phyloP scores from a whole-genome alignment of 164 flowering plant species.

The Macadamia integrifolia region DNA sequence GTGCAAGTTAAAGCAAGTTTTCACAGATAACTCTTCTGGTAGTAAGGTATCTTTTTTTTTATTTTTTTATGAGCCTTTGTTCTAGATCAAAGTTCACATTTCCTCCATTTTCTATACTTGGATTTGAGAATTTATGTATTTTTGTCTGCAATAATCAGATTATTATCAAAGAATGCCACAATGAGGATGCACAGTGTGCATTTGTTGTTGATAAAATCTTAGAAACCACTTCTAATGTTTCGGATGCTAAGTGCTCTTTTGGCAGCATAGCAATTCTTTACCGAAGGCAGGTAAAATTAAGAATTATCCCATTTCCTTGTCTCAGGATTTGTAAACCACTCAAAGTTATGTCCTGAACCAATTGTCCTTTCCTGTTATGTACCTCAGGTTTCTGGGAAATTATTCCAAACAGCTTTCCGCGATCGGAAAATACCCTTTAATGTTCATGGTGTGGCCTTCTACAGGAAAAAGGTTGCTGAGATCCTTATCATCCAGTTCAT shows the following conservation, averaged over 20 bases:
- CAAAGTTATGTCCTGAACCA: constrained; percentile 3
- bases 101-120: background rate
- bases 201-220: constrained; percentile 84
- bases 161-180: constrained; percentile 74
- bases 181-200: constrained; percentile 84
- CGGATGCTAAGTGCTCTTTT: constrained; percentile 39
- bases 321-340: background rate
- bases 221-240: constrained; percentile 43
- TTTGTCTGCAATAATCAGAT: constrained; percentile 36
- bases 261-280: constrained; percentile 81
- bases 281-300: constrained; percentile 74
- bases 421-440: constrained; percentile 85
- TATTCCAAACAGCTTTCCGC: constrained; percentile 75
- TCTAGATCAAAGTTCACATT: background rate
- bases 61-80: background rate
- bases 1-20: constrained; percentile 52
- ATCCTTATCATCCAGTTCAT: constrained; percentile 6
- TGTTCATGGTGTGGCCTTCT: constrained; percentile 89
- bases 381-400: constrained; percentile 74
- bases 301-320: constrained; percentile 11
- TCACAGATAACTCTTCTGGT: constrained; percentile 77
- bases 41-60: constrained; percentile 48
- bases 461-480: constrained; percentile 75
- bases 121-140: constrained; percentile 2
- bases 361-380: background rate